These are phyloP conservation scores for Novymonas esmeraldas DNA, from an alignment of 208 protist genomes.

Conservation along the genomic window DNA sequence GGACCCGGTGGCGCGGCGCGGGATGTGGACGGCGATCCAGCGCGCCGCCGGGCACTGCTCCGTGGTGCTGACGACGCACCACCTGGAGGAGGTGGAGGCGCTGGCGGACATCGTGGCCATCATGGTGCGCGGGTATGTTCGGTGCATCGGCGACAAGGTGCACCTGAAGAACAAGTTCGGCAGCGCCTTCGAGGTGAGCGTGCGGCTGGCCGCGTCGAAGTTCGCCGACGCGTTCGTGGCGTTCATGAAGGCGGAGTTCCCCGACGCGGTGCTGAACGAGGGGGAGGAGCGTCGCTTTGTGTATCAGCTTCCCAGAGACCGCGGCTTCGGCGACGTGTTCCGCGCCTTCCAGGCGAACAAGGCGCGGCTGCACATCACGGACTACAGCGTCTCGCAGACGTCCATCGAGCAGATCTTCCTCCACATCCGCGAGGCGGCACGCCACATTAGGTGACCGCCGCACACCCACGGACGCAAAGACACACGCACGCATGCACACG, in stretches of 20 bases:
- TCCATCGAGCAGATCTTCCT: constrained; percentile 13
- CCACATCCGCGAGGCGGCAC: constrained; percentile 39
- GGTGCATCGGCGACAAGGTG: constrained; percentile 82
- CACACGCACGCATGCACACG: too few relatives aligned
- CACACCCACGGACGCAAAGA: constrained; percentile 29
- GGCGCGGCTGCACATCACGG: constrained; percentile 41
- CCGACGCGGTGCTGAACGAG: constrained; percentile 26
- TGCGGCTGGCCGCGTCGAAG: constrained; percentile 30
- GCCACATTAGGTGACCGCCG: too few relatives aligned
- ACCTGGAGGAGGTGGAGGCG: constrained; percentile 93
- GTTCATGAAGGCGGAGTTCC: constrained; percentile 39
- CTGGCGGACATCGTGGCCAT: constrained; percentile 79
- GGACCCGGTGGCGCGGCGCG: constrained; percentile 60
- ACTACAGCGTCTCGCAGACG: constrained; percentile 62
- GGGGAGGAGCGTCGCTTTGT: constrained; percentile 10
- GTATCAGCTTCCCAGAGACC: constrained; percentile 30
- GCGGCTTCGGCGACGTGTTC: constrained; percentile 32
- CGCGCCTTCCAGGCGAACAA: constrained; percentile 35
- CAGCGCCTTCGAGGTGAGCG: constrained; percentile 60
- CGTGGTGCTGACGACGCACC: constrained; percentile 92
- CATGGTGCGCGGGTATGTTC: constrained; percentile 83
- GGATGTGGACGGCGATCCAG: constrained; percentile 76
- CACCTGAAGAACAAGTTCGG: constrained; percentile 88
- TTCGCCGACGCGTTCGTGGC: constrained; percentile 6
- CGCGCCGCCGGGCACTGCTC: constrained; percentile 54